phyloP scores from a whole-genome alignment of 345 rosid species.

The Atalantia buxifolia region DNA sequence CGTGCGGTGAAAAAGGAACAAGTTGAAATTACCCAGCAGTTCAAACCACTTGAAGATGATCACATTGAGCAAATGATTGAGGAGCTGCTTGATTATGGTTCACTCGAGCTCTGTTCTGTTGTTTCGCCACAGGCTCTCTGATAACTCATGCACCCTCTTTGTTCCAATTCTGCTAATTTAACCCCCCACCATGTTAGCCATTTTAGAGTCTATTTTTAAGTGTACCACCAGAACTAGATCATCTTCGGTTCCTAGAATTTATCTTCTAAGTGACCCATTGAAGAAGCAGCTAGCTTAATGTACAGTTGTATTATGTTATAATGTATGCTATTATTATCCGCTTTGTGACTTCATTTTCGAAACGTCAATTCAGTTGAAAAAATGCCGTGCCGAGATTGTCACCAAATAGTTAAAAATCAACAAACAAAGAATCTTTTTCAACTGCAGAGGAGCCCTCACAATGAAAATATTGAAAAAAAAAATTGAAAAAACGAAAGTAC shows the following conservation, averaged over 20 bases:
- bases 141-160: slow-evolving; percentile 4
- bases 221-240: slow-evolving; percentile 3
- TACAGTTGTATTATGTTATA: slow-evolving; percentile 30
- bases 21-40: slow-evolving; percentile 25
- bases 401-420: neutral
- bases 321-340: slow-evolving; percentile 12
- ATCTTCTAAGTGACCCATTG: slow-evolving; percentile 19
- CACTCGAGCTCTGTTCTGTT: slow-evolving; percentile 72
- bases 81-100: slow-evolving; percentile 79
- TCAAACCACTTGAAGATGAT: slow-evolving; percentile 73
- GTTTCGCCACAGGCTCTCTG: slow-evolving; percentile 31
- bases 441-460: neutral
- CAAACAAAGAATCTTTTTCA: slow-evolving; percentile 5
- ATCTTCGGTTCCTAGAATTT: slow-evolving; percentile 16
- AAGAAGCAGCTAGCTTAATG: slow-evolving; percentile 21
- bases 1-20: slow-evolving; percentile 43
- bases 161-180: slow-evolving; percentile 16
- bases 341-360: slow-evolving; percentile 7
- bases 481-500: no score
- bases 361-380: slow-evolving; percentile 14
- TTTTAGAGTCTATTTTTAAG: slow-evolving; percentile 3
- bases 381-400: neutral
- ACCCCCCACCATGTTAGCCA: slow-evolving; percentile 2
- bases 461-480: no score
- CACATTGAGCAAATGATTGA: slow-evolving; percentile 97